Evolutionary conservation across 2,329 filamentous ascomycete genomes (phyloP).

Genomic region (Cercospora canescens): DNA sequence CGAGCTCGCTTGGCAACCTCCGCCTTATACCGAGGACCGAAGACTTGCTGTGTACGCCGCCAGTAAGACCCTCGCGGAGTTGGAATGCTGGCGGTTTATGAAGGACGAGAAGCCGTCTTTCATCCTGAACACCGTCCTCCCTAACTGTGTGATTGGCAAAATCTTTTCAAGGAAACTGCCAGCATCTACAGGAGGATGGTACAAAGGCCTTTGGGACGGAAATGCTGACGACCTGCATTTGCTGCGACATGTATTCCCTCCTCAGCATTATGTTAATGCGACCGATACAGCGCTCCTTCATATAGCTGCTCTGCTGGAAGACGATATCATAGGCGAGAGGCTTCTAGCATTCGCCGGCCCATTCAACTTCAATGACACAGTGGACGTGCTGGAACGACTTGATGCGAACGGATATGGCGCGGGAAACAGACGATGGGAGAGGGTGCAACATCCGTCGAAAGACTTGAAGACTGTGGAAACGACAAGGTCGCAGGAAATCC

Average conservation of each 20-base stretch:
- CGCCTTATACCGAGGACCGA: neutral
- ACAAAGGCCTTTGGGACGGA: neutral
- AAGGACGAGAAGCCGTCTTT: neutral
- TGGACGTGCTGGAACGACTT: neutral
- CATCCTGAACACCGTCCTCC: conserved; percentile 1
- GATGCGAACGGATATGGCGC: neutral
- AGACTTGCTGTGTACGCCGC: conserved; percentile 1
- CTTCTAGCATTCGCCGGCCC: conserved; percentile 1
- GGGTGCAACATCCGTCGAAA: neutral
- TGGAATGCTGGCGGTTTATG: neutral
- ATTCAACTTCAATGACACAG: neutral
- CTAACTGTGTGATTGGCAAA: neutral
- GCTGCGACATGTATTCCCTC: neutral
- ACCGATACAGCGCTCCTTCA: conserved; percentile 1
- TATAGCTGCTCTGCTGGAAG: conserved; percentile 2
- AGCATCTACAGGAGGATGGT: neutral
- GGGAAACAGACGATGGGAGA: neutral
- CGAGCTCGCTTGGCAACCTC: neutral
- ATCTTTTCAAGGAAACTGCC: neutral
- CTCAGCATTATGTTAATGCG: conserved; percentile 3
- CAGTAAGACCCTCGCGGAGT: neutral
- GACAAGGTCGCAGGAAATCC: neutral
- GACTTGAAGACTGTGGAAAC: conserved; percentile 8
- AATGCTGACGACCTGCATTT: neutral
- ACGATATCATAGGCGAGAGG: neutral